Conservation (phyloP, 208 protist species). For the Crithidia mellificae region DNA sequence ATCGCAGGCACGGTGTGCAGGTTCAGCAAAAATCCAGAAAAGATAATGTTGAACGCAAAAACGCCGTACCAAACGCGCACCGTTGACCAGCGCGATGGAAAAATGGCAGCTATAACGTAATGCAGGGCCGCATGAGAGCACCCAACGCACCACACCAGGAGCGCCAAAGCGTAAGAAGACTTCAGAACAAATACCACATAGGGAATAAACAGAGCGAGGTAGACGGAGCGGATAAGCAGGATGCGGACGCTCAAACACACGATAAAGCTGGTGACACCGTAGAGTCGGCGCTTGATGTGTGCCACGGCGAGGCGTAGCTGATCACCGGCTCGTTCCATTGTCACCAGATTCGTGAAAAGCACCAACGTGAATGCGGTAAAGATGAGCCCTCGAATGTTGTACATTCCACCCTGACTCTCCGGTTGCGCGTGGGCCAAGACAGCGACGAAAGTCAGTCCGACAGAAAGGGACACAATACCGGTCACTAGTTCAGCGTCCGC, state of each 20-base stretch:
- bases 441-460: slow-evolving; percentile 43
- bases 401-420: slow-evolving; percentile 61
- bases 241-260: slow-evolving; percentile 40
- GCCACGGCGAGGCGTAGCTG: slow-evolving; percentile 46
- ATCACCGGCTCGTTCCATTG: slow-evolving; percentile 32
- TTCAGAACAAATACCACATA: slow-evolving; percentile 51
- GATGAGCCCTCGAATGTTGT: slow-evolving; percentile 68
- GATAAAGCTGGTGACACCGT: slow-evolving; percentile 46
- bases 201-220: slow-evolving; percentile 44
- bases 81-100: slow-evolving; percentile 35
- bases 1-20: slow-evolving; percentile 40
- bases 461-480: slow-evolving; percentile 17
- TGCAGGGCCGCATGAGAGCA: slow-evolving; percentile 52
- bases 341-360: slow-evolving; percentile 45
- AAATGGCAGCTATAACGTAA: slow-evolving; percentile 34
- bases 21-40: slow-evolving; percentile 72
- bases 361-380: slow-evolving; percentile 59
- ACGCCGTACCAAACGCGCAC: slow-evolving; percentile 30
- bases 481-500: slow-evolving; percentile 33
- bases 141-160: slow-evolving; percentile 46
- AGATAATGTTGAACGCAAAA: slow-evolving; percentile 54
- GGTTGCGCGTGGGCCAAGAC: slow-evolving; percentile 39
- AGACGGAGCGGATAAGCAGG: slow-evolving; percentile 35
- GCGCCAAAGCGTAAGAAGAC: slow-evolving; percentile 33
- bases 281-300: slow-evolving; percentile 56